These are phyloP conservation scores for Hexamita inflata DNA, from an alignment of 208 protist species.

Conservation along the genomic window DNA sequence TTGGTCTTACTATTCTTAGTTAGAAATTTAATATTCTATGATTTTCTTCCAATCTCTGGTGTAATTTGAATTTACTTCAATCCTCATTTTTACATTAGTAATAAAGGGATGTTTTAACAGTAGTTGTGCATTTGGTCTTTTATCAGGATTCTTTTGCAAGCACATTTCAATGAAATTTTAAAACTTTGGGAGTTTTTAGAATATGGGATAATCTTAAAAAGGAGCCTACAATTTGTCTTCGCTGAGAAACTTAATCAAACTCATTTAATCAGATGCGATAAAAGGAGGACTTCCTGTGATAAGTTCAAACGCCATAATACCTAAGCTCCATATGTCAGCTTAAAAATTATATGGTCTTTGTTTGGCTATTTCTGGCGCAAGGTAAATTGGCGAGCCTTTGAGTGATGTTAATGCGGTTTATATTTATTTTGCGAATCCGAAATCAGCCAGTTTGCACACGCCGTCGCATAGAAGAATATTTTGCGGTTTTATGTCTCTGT, in stretches of 20 bases:
- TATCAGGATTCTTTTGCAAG: slow-evolving; percentile 2
- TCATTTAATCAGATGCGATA: slow-evolving; percentile 2
- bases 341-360: neutral
- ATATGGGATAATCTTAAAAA: slow-evolving; percentile 10
- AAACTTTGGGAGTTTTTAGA: neutral
- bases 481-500: slow-evolving; percentile 21
- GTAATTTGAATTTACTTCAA: too few relatives aligned
- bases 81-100: too few relatives aligned
- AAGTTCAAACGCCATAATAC: slow-evolving; percentile 21
- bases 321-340: slow-evolving; percentile 17
- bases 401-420: neutral
- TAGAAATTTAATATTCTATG: too few relatives aligned
- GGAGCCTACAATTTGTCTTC: neutral
- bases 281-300: slow-evolving; percentile 8
- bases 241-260: neutral
- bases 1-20: too few relatives aligned
- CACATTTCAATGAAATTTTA: neutral
- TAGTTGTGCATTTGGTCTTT: neutral
- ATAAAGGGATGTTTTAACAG: slow-evolving; percentile 14
- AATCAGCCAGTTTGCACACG: slow-evolving; percentile 7
- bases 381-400: slow-evolving; percentile 16
- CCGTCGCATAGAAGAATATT: slow-evolving; percentile 14
- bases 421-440: slow-evolving; percentile 19
- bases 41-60: too few relatives aligned
- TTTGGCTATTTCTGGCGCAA: slow-evolving; percentile 27